Conservation (phyloP, 352 stramenopile species). For the Globisporangium abappressorium region DNA sequence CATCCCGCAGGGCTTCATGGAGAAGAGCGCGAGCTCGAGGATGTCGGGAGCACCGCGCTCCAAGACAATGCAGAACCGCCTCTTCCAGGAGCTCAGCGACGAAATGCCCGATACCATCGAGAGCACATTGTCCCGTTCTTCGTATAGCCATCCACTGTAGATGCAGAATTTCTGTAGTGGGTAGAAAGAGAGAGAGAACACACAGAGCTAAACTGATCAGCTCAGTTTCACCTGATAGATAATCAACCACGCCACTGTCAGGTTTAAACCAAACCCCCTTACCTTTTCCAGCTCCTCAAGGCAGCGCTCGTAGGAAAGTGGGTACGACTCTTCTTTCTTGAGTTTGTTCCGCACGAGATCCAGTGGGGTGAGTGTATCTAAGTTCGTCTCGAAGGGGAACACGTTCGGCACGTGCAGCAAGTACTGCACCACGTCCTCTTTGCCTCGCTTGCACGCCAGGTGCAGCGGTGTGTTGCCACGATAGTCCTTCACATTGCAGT, state of each 20-base stretch:
- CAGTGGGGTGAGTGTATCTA: constrained; percentile 41
- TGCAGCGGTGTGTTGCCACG: constrained; percentile 55
- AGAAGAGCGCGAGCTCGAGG: constrained; percentile 74
- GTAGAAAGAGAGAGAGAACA: background rate
- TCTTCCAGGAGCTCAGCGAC: constrained; percentile 61
- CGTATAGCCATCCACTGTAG: constrained; percentile 61
- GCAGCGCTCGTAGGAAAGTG: constrained; percentile 34
- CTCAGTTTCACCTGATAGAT: background rate
- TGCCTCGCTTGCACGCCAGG: constrained; percentile 45
- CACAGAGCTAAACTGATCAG: background rate
- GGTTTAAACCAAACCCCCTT: background rate
- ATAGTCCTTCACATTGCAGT: constrained; percentile 49
- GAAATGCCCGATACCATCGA: constrained; percentile 56
- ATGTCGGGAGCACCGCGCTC: constrained; percentile 53
- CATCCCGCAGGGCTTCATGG: constrained; percentile 36
- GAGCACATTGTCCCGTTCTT: constrained; percentile 60
- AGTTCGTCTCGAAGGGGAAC: constrained; percentile 47
- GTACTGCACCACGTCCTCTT: constrained; percentile 37
- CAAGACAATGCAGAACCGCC: constrained; percentile 65
- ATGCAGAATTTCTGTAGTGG: constrained; percentile 43
- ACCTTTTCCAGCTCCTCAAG: constrained; percentile 64
- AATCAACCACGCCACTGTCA: background rate
- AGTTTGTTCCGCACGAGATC: constrained; percentile 40
- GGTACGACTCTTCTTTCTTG: constrained; percentile 22
- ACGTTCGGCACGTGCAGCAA: constrained; percentile 36